These are phyloP conservation scores for Ganoderma sinense DNA, from an alignment of 1,284 basidiomycete species.

Conservation along the genomic window DNA sequence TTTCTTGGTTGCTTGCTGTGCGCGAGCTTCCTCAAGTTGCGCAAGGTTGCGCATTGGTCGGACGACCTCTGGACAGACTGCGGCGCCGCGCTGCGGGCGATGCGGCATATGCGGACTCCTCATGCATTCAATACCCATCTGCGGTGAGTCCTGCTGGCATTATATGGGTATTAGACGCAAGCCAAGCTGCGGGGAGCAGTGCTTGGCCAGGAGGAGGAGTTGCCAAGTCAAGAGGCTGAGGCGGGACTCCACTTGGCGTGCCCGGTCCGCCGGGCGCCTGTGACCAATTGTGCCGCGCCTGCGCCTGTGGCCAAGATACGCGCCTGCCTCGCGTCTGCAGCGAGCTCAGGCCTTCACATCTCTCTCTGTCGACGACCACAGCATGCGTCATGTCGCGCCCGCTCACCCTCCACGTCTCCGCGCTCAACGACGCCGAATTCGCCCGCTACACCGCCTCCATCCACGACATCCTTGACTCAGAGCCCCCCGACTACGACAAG, in stretches of 20 bases:
- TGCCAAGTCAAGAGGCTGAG: slow-evolving; percentile 17
- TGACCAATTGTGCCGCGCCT: slow-evolving; percentile 20
- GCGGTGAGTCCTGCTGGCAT: neutral
- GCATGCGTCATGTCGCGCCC: slow-evolving; percentile 46
- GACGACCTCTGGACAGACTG: neutral
- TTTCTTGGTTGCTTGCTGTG: neutral
- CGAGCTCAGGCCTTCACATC: slow-evolving; percentile 2
- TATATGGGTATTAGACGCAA: neutral
- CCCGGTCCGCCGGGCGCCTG: slow-evolving; percentile 1
- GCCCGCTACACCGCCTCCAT: slow-evolving; percentile 66
- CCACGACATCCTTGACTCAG: slow-evolving; percentile 55
- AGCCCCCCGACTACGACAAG: slow-evolving; percentile 58
- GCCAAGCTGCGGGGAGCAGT: neutral
- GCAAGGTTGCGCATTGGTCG: neutral
- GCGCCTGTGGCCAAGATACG: slow-evolving; percentile 10
- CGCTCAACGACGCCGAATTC: slow-evolving; percentile 77
- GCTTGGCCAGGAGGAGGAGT: neutral
- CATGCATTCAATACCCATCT: too few relatives aligned
- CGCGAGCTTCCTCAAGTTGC: neutral
- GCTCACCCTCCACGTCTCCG: slow-evolving; percentile 73
- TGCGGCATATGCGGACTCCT: too few relatives aligned
- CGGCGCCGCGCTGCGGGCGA: too few relatives aligned
- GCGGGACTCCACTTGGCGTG: too few relatives aligned
- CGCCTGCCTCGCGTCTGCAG: slow-evolving; percentile 20
- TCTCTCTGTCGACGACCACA: slow-evolving; percentile 23